Evolutionary conservation across 441 rosid species (phyloP), one percentile per base, ranked within the genome.

Genomic region (Euphorbia corollata): DNA sequence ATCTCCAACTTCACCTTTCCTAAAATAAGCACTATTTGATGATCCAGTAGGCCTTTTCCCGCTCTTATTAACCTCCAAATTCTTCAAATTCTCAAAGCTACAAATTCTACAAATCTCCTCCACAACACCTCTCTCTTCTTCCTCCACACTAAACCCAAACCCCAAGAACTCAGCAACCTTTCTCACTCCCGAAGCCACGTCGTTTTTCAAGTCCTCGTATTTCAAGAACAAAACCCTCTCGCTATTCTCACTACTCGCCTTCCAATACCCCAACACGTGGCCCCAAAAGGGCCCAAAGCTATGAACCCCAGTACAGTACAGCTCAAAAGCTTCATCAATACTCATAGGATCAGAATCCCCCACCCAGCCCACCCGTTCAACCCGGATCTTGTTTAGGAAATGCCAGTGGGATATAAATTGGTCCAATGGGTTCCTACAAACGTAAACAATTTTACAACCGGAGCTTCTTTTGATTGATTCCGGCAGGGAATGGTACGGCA

Each of bases 391-490:
- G 0, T 0, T 5, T 2, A 2, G 0, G 9, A 67, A 75, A n/a
- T 36, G 8, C 70, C 73, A 75, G 4, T 7, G 0, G 0, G 77
- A 73, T 11, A 75, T 27, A 39, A 67, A 11, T 8, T 32, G 45
- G 22, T 76, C 80, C 65, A 68, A 24, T 0, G 81, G 79, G 57
- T 78, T 69, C n/a, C 79, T 70, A 24, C 79, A 72, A 2, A 67
- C 13, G n/a, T 79, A 75, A n/a, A 79, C 79, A 9, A 73, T 65
- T 6, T 36, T 51, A 18, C 65, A 71, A 0, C 24, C 51, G 13
- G 67, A 65, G 7, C n/a, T 20, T 8, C 2, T 11, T 8, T 16
- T 51, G 11, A 74, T 41, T 32, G 71, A 54, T 8, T 5, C 8
- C 4, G 73, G 73, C 34, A 65, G 27, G 20, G 59, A 48, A 2